Base-by-base conservation (phyloP, 139 green algal genomes). In the Closterium sp. region DNA sequence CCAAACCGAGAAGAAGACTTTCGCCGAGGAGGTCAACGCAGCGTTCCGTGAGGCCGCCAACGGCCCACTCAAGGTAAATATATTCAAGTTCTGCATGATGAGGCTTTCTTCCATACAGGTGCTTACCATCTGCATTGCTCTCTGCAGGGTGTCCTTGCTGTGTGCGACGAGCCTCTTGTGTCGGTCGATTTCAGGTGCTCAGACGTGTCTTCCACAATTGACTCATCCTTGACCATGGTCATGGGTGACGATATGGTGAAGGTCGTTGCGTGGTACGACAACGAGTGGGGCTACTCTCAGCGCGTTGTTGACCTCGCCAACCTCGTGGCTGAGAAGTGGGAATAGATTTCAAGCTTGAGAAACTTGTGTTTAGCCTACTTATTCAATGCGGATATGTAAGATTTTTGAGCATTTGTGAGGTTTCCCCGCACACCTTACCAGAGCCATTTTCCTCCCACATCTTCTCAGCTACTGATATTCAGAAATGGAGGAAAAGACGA, bases 1-100 rank as follows among this genome's bases (percentile, higher is more conserved):
- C n/a, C 98, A 99, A 96, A 84, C 73, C 50, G 94, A 96, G 95
- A 96, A 96, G 95, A 96, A 96, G 93, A 91, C 79, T 86, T 95
- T 95, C 89, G 95, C 95, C 88, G 95, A 96, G 91, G 94, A 95
- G 90, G 93, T 96, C 62, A 96, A 96, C 93, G 88, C 42, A 42
- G 95, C 95, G 42, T 96, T 96, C 95, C 91, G 95, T 32, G 95
- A 96, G 90, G 91, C 95, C 31, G 94, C 95, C 89, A 92, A 91
- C 9, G 93, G 91, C 70, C 29, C 32, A 62, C 31, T 96, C 27
- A 96, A 96, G 88, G 94, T 92, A 88, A 50, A 7, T 50, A 50
- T 50, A 50, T 17, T 9, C 1, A 50, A 1, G 13, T 13, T 7
- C 38, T 88, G 29, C 85, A 88, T 30, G 0, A 31, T 86, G 87